Base-by-base conservation (phyloP, 2,329 filamentous ascomycete species). In the Colletotrichum trifolii region DNA sequence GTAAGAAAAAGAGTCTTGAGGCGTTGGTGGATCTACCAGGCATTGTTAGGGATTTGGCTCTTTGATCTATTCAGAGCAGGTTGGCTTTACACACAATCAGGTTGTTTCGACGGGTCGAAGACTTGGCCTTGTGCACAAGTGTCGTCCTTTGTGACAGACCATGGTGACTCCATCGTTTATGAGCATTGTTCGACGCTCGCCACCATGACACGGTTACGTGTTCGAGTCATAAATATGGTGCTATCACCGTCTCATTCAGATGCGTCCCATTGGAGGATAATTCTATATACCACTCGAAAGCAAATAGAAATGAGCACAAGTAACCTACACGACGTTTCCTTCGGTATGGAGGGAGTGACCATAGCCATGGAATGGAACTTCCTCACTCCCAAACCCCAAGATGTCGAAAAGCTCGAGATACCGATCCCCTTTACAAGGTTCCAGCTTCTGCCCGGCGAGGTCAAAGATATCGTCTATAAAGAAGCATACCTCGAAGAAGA, bases 1-100 rank as follows among this genome's bases (percentile, higher is more conserved):
- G 60, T 53, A 59, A 59, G 25, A 66, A 52, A 43, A 66, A 67
- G 63, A 59, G 57, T 67, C 36, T 56, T 58, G 17, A 39, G 67
- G 67, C 60, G 64, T 64, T 68, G 55, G 59, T 25, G 58, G 54
- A 15, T 17, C 36, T 45, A 25, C 25, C 25, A 25, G 25, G 17
- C 8, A 57, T 39, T 33, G 15, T 43, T 38, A 33, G 34, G 36
- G 33, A 56, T 15, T 36, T 55, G 36, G 33, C 34, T 43, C 52
- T 54, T 54, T 45, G 17, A 25, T 2, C 54, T 39, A n/a, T 43
- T 3, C 10, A 43, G 42, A 15, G 13, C 11, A 9, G 13, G 11
- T 13, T 13, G 7, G 3, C 15, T 43, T 43, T 4, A 43, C 42
- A 43, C 10, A 43, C 13, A 43, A 43, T 13, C 10, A 15, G 10